Conservation (phyloP, 1,139 yeast species). For the Hyphopichia wangnamkhiaoensis region DNA sequence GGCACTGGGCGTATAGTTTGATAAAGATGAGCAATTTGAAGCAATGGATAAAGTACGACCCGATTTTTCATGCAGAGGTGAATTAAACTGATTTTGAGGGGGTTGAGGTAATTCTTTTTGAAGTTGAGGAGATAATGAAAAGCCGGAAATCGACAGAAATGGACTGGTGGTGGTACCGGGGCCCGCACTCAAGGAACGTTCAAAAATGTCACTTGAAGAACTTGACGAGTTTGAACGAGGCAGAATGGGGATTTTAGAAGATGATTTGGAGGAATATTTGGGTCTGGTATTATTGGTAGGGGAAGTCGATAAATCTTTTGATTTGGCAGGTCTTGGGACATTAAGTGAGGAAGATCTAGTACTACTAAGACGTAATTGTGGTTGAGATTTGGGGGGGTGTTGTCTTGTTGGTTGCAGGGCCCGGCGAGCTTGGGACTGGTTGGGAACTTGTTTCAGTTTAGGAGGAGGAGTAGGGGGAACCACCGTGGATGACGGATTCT, state of each 20-base stretch:
- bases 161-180: conserved; percentile 1
- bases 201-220: conserved; percentile 4
- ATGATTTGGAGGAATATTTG: neutral
- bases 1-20: conserved; percentile 6
- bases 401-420: neutral
- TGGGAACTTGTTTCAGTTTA: too few species aligned
- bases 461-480: too few species aligned
- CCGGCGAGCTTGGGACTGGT: too few species aligned
- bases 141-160: neutral
- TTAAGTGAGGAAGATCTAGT: neutral
- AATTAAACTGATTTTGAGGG: neutral
- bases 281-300: neutral
- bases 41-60: conserved; percentile 3
- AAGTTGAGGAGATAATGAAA: neutral
- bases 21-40: conserved; percentile 1
- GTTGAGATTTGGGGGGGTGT: neutral
- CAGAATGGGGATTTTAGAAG: neutral
- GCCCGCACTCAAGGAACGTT: neutral
- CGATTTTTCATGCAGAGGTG: neutral
- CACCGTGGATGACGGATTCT: too few species aligned
- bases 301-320: neutral
- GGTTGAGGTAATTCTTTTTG: neutral
- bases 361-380: neutral
- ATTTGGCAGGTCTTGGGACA: neutral
- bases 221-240: neutral